phyloP scores from a whole-genome alignment of 176 grass and related monocot genomes.

The Rhynchospora breviuscula region DNA sequence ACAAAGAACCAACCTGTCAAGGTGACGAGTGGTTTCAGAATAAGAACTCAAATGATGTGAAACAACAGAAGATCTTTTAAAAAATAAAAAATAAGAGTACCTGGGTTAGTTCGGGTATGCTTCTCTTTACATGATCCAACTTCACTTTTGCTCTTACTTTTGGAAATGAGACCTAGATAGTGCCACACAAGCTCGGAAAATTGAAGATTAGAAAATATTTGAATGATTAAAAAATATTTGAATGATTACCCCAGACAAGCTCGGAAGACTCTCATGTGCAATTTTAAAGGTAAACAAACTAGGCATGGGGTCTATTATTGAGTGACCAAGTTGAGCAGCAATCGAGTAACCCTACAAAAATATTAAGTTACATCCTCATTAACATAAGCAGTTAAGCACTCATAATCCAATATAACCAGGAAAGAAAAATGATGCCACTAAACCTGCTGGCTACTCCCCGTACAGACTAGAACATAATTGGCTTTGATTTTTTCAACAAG shows the following conservation, averaged over 20 bases:
- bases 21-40: constrained; percentile 10
- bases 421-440: not conserved
- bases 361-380: not conserved
- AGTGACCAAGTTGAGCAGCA: constrained; percentile 54
- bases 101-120: constrained; percentile 58
- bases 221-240: constrained; percentile 1
- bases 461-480: constrained; percentile 67
- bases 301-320: constrained; percentile 66
- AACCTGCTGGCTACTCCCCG: constrained; percentile 76
- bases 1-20: constrained; percentile 61
- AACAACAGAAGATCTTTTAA: not conserved
- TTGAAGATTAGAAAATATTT: not conserved
- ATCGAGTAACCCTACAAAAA: constrained; percentile 64
- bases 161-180: constrained; percentile 57
- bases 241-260: constrained; percentile 66
- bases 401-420: not conserved
- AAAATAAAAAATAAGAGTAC: not conserved
- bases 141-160: constrained; percentile 73
- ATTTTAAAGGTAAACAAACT: constrained; percentile 98
- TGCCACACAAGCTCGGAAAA: too few relatives aligned
- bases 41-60: constrained; percentile 8
- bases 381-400: not conserved
- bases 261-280: constrained; percentile 40
- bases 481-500: constrained; percentile 57
- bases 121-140: constrained; percentile 50